phyloP scores from a whole-genome alignment of 352 stramenopile species.

The Globisporangium orthogonon region DNA sequence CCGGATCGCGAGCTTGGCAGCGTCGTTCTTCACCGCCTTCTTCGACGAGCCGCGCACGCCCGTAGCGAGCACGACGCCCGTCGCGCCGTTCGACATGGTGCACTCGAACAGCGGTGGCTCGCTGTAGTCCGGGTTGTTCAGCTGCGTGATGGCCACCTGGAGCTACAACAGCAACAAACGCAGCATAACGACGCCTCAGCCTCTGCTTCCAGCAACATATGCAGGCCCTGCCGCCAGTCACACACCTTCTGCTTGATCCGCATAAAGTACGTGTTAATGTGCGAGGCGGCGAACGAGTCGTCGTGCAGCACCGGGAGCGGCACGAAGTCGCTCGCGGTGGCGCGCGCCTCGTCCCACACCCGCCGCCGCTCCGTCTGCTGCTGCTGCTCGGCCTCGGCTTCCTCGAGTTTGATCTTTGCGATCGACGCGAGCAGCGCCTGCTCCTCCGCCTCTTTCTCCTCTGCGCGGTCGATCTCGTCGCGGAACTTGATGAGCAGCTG shows the following conservation, averaged over 20 bases:
- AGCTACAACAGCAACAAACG: conserved; percentile 20
- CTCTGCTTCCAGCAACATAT: too few relatives aligned
- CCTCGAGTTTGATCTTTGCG: conserved; percentile 33
- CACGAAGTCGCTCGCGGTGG: conserved; percentile 27
- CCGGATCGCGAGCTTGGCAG: conserved; percentile 53
- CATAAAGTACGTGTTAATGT: conserved; percentile 58
- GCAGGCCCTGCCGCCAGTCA: neutral
- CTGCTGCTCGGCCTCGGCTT: conserved; percentile 17
- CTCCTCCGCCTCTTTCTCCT: conserved; percentile 20
- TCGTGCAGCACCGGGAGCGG: conserved; percentile 57
- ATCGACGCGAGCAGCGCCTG: conserved; percentile 26
- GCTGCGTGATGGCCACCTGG: conserved; percentile 31
- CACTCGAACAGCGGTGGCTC: conserved; percentile 63
- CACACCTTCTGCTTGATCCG: conserved; percentile 51
- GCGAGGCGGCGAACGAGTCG: conserved; percentile 36
- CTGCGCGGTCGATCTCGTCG: conserved; percentile 33
- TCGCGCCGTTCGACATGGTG: conserved; percentile 33
- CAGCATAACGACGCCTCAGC: neutral
- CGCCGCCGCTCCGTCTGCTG: conserved; percentile 37
- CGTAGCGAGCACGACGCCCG: conserved; percentile 29
- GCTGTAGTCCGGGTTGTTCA: conserved; percentile 40
- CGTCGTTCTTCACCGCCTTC: conserved; percentile 65
- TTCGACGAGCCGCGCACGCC: conserved; percentile 58
- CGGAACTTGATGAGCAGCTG: conserved; percentile 38
- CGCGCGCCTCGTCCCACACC: conserved; percentile 24